A percentile compares a stretch with the other conserved stretches of the same genome.
Evolutionary conservation across 1,284 basidiomycete genomes (phyloP).

Genomic region (Apiotrichum brassicae): DNA sequence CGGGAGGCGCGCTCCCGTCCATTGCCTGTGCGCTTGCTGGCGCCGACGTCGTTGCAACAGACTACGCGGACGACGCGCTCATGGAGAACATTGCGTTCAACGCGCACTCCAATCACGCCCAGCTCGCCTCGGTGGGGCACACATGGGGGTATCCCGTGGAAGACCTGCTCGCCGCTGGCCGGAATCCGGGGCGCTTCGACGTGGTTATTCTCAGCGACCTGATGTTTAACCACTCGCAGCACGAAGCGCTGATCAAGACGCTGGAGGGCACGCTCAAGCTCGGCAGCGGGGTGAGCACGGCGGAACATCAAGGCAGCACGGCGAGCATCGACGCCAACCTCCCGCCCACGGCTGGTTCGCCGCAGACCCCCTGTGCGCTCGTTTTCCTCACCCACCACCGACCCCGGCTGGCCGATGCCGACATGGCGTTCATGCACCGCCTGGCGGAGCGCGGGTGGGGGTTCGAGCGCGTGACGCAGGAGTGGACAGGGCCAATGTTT

Average conservation of each 20-base stretch:
- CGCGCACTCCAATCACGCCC: constrained; percentile 39
- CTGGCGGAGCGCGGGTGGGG: constrained; percentile 58
- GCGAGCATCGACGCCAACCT: not conserved
- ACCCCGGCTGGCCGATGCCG: constrained; percentile 73
- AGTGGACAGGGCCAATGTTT: constrained; percentile 74
- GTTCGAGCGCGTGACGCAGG: constrained; percentile 65
- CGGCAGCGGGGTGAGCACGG: constrained; percentile 19
- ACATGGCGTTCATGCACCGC: constrained; percentile 72
- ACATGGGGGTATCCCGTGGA: constrained; percentile 74
- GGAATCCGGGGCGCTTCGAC: constrained; percentile 54
- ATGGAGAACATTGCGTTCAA: constrained; percentile 73
- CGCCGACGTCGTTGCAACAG: constrained; percentile 66
- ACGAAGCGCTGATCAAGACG: constrained; percentile 72
- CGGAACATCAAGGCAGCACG: not conserved
- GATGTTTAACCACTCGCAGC: constrained; percentile 55
- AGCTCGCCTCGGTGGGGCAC: constrained; percentile 54
- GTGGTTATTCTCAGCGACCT: constrained; percentile 86
- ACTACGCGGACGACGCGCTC: constrained; percentile 81
- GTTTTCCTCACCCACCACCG: constrained; percentile 92
- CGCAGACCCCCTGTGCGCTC: constrained; percentile 56
- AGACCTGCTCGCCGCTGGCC: constrained; percentile 49
- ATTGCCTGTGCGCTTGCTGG: constrained; percentile 65
- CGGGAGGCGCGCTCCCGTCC: constrained; percentile 82
- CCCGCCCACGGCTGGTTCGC: constrained; percentile 6
- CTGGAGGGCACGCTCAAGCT: constrained; percentile 54